These are phyloP conservation scores for Penicillium frequentans DNA, from an alignment of 2,329 filamentous ascomycete genomes.

Conservation along the genomic window DNA sequence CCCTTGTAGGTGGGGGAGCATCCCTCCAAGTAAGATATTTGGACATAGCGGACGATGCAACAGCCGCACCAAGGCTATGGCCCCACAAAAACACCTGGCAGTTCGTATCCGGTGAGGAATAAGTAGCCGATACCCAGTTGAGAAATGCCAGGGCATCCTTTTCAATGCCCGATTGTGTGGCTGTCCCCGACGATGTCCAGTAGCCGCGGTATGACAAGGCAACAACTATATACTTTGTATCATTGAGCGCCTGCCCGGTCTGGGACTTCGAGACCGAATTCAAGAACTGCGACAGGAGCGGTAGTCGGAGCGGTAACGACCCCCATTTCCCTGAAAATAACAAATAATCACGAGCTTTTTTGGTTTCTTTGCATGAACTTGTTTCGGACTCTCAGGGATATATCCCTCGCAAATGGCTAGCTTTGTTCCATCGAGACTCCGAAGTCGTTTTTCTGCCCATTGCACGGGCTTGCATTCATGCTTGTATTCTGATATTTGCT, in stretches of 20 bases:
- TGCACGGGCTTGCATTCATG: constrained; percentile 59
- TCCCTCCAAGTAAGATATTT: constrained; percentile 32
- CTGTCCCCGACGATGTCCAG: constrained; percentile 72
- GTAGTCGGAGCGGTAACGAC: constrained; percentile 32
- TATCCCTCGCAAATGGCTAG: constrained; percentile 64
- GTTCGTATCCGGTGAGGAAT: constrained; percentile 22
- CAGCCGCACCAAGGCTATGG: constrained; percentile 72
- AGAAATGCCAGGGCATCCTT: constrained; percentile 66
- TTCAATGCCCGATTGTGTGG: constrained; percentile 70
- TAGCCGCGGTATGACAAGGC: constrained; percentile 67
- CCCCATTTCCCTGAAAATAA: constrained; percentile 38
- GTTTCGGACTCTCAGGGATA: constrained; percentile 41
- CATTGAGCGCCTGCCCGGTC: not conserved
- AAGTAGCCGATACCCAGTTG: constrained; percentile 57
- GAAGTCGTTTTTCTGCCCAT: constrained; percentile 62
- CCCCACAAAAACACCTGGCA: constrained; percentile 66
- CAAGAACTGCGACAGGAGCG: constrained; percentile 50
- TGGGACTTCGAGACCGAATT: constrained; percentile 21
- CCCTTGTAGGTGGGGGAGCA: rapidly evolving
- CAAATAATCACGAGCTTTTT: constrained; percentile 27
- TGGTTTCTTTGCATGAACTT: not conserved
- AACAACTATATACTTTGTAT: constrained; percentile 40
- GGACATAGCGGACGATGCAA: constrained; percentile 64
- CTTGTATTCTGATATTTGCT: constrained; percentile 66
- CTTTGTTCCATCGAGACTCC: constrained; percentile 43